phyloP scores from a whole-genome alignment of 176 grass and related monocot species.

The Carex littledalei region DNA sequence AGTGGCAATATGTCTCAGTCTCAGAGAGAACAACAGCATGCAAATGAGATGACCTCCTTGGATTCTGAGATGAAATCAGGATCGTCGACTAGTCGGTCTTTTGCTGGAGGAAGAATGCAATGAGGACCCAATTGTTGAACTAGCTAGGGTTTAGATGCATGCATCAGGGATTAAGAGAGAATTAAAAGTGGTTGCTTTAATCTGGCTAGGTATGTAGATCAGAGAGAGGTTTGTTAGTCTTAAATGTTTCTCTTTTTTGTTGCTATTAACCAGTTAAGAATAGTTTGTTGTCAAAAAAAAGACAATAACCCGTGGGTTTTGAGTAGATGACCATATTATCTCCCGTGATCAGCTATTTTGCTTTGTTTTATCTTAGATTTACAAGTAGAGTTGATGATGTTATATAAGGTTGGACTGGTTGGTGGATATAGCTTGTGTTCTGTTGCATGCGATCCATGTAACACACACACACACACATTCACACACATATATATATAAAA shows the following conservation, averaged over 20 bases:
- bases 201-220: constrained; percentile 15
- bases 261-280: constrained; percentile 22
- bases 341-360: constrained; percentile 26
- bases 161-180: background rate
- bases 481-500: background rate
- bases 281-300: constrained; percentile 11
- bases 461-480: background rate
- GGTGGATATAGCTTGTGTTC: constrained; percentile 5
- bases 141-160: constrained; percentile 27
- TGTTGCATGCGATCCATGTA: background rate
- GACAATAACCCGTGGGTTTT: constrained; percentile 16
- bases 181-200: background rate
- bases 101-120: constrained; percentile 51
- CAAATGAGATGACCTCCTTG: constrained; percentile 63
- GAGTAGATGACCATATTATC: constrained; percentile 20
- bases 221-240: constrained; percentile 2
- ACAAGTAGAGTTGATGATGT: constrained; percentile 7
- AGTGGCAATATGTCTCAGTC: constrained; percentile 27
- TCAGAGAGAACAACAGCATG: constrained; percentile 52
- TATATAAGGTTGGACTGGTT: background rate
- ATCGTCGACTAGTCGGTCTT: constrained; percentile 41
- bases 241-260: constrained; percentile 20
- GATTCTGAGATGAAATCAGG: constrained; percentile 86
- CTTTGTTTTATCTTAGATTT: background rate
- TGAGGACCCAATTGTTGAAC: constrained; percentile 23